A percentile compares a stretch with the other conserved stretches of the same genome.
Evolutionary conservation across 176 grass and related monocot genomes (phyloP).

Genomic region (Thinopyrum elongatum): DNA sequence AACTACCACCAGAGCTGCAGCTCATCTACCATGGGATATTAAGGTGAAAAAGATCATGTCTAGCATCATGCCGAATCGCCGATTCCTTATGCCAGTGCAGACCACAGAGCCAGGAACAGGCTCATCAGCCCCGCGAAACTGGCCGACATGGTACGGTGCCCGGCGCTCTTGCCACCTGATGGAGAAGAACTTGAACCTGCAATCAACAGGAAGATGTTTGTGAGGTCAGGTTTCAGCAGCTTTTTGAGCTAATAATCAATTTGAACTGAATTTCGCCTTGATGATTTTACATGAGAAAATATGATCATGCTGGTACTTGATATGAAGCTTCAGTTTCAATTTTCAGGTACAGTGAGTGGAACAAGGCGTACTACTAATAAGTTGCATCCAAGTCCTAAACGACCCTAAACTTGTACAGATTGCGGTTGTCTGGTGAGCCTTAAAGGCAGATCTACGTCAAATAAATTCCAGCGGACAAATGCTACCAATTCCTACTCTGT

Average conservation of each 20-base stretch:
- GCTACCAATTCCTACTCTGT: slow-evolving; percentile 26
- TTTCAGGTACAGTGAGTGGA: neutral
- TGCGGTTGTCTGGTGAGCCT: slow-evolving; percentile 22
- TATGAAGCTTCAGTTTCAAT: neutral
- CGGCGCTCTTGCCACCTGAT: slow-evolving; percentile 1
- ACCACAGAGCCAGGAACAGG: slow-evolving; percentile 38
- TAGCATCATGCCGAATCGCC: neutral
- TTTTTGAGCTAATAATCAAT: neutral
- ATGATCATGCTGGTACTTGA: neutral
- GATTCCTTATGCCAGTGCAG: slow-evolving; percentile 23
- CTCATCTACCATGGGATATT: slow-evolving; percentile 23
- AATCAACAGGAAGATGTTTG: neutral
- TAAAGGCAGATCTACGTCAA: neutral
- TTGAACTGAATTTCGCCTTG: neutral
- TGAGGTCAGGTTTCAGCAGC: neutral
- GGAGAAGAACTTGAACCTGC: slow-evolving; percentile 20
- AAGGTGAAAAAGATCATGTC: neutral
- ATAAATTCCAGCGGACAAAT: neutral
- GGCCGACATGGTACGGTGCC: slow-evolving; percentile 1
- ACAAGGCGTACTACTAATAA: neutral
- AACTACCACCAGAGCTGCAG: neutral
- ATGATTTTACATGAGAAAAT: neutral
- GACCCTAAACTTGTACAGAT: neutral
- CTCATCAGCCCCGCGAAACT: slow-evolving; percentile 28
- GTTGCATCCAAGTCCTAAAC: neutral